Evolutionary conservation across 805 yeast species (phyloP), one percentile per base, ranked within the genome.

Genomic region (Candida vartiovaarae): DNA sequence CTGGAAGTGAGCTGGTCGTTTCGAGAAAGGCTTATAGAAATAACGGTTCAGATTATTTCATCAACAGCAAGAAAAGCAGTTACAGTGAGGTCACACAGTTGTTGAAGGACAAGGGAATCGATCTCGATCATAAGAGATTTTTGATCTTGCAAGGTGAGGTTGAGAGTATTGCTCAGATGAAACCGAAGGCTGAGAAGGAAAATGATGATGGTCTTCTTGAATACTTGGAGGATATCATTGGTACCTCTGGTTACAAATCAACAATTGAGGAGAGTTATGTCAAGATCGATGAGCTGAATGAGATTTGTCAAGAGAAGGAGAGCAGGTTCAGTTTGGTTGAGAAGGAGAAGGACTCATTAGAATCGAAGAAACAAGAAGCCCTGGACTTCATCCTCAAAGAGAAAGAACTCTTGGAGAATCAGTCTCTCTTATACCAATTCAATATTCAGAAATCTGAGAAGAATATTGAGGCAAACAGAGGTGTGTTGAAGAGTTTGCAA

Each of bases 131-230:
- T 63, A 93, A 93, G 60, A 73, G 99, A 54, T 93, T 93, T 56
- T 72, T 93, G 54, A 95, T 93, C 59, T 68, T 93, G 37, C 99
- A 93, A 65, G 99, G 99, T 61, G 99, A 93, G 61, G 99, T 93
- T 36, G 99, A 93, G 66, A 83, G 90, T 51, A 93, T 93, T 57
- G 97, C 99, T 0, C 97, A 93, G 61, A 95, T 93, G 99, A 91
- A 91, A 60, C 85, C 99, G 8, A 93, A 91, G 58, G 98, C 97
- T 0, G 97, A 93, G 56, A 77, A 72, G 40, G 95, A 87, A 42
- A 79, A 79, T 50, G 98, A 91, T 55, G 98, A 93, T 60, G 99
- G 99, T 0, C 68, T 93, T 27, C 65, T 93, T 34, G 99, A 95
- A 58, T 93, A 93, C 60, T 66, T 93, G 47, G 99, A 93, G 59